These are phyloP conservation scores for Drechslerella dactyloides DNA, from an alignment of 2,329 filamentous ascomycete genomes.

Conservation along the genomic window DNA sequence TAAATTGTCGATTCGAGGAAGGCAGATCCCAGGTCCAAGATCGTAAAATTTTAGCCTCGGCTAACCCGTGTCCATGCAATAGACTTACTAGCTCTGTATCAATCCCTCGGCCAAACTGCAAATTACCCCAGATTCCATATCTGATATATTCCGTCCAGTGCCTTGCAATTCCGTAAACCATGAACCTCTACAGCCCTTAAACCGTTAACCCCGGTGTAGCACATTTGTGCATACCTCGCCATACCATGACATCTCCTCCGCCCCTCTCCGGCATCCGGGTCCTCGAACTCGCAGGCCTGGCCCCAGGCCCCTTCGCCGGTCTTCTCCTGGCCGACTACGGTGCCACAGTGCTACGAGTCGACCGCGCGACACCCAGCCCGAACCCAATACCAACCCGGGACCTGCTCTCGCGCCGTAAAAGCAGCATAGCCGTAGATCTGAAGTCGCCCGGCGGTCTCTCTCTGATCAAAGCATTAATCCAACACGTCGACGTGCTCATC, in stretches of 20 bases:
- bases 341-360: conserved; percentile 84
- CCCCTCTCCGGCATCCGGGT: conserved; percentile 67
- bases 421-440: conserved; percentile 79
- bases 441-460: conserved; percentile 70
- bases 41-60: too few relatives aligned
- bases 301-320: conserved; percentile 60
- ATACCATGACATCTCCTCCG: conserved; percentile 54
- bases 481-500: conserved; percentile 76
- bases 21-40: too few relatives aligned
- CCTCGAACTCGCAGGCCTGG: conserved; percentile 68
- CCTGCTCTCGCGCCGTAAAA: conserved; percentile 78
- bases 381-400: conserved; percentile 66
- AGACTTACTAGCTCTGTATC: too few relatives aligned
- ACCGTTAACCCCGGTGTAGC: too few relatives aligned
- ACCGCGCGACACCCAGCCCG: conserved; percentile 63
- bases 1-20: too few relatives aligned
- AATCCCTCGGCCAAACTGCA: too few relatives aligned
- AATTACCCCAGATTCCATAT: too few relatives aligned
- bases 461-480: conserved; percentile 71
- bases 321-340: conserved; percentile 89
- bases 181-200: too few relatives aligned
- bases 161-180: too few relatives aligned
- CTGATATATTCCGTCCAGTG: too few relatives aligned
- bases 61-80: too few relatives aligned
- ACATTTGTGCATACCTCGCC: too few relatives aligned